These are phyloP conservation scores for Verticillium longisporum DNA, from an alignment of 2,329 filamentous ascomycete species.

Conservation along the genomic window DNA sequence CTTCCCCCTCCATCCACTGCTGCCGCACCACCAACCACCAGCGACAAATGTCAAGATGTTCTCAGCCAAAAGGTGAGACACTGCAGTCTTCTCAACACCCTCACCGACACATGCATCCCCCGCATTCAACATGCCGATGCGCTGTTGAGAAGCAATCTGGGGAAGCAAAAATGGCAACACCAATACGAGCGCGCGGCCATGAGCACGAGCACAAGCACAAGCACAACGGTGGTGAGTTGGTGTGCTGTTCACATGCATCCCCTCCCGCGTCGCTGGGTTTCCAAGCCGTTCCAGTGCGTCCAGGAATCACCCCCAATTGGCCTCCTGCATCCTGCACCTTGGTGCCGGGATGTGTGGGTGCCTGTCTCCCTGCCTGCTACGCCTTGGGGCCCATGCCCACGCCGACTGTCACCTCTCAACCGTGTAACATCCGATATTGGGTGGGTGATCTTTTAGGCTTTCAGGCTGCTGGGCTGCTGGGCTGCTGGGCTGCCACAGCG, in stretches of 20 bases:
- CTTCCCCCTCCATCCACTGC: neutral
- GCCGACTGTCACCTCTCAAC: neutral
- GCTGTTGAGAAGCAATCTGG: neutral
- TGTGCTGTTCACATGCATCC: neutral
- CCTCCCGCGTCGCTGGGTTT: neutral
- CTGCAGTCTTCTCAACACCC: neutral
- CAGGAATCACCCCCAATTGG: neutral
- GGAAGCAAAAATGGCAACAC: too few relatives aligned
- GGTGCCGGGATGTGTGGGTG: neutral
- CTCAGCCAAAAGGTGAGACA: neutral
- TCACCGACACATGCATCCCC: neutral
- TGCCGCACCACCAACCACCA: neutral
- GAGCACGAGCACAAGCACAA: too few relatives aligned
- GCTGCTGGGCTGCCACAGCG: neutral
- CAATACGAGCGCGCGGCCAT: too few relatives aligned
- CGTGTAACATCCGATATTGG: neutral
- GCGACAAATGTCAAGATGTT: neutral
- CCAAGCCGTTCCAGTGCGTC: neutral
- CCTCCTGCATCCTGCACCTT: neutral
- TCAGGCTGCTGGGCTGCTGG: neutral
- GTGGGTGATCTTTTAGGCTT: neutral
- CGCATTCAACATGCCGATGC: neutral
- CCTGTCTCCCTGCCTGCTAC: neutral
- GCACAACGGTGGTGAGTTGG: neutral
- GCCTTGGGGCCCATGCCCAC: neutral